These are phyloP conservation scores for Solidago caesia DNA, from an alignment of 129 eudicot species.

Conservation along the genomic window DNA sequence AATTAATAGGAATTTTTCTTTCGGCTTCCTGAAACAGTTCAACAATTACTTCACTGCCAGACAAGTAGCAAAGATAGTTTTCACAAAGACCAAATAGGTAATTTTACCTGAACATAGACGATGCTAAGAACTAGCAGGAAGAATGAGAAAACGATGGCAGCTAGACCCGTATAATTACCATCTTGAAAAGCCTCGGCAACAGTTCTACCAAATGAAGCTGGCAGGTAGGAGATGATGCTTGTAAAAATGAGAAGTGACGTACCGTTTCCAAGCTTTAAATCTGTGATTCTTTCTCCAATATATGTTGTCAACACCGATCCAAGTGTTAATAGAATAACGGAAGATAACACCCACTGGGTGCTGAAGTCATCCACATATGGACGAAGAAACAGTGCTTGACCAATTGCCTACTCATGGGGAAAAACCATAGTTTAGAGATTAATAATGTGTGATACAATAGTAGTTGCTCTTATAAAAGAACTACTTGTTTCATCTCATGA, in stretches of 20 bases:
- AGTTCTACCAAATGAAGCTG: constrained; percentile 97
- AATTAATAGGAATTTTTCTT: constrained; percentile 97
- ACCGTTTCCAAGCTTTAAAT: constrained; percentile 95
- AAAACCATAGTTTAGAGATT: not conserved
- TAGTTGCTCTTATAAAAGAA: not conserved
- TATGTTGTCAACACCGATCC: constrained; percentile 85
- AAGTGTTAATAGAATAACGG: constrained; percentile 75
- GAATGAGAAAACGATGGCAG: constrained; percentile 69
- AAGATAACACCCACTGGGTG: constrained; percentile 83
- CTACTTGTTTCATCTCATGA: not conserved
- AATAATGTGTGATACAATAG: not conserved
- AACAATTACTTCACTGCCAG: not conserved
- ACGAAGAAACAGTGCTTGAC: constrained; percentile 88
- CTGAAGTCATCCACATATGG: constrained; percentile 96
- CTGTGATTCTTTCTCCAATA: constrained; percentile 90
- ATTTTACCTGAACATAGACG: constrained; percentile 91
- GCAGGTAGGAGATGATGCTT: constrained; percentile 93
- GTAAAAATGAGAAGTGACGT: constrained; percentile 95
- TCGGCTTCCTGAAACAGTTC: constrained; percentile 85
- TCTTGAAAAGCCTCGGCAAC: constrained; percentile 86
- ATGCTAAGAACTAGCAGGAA: constrained; percentile 83
- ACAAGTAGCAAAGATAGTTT: not conserved
- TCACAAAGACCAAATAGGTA: constrained; percentile 14
- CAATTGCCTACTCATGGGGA: constrained; percentile 66
- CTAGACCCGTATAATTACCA: constrained; percentile 82